Evolutionary conservation across 2,329 filamentous ascomycete species (phyloP).

Genomic region (Apiospora saccharicola): DNA sequence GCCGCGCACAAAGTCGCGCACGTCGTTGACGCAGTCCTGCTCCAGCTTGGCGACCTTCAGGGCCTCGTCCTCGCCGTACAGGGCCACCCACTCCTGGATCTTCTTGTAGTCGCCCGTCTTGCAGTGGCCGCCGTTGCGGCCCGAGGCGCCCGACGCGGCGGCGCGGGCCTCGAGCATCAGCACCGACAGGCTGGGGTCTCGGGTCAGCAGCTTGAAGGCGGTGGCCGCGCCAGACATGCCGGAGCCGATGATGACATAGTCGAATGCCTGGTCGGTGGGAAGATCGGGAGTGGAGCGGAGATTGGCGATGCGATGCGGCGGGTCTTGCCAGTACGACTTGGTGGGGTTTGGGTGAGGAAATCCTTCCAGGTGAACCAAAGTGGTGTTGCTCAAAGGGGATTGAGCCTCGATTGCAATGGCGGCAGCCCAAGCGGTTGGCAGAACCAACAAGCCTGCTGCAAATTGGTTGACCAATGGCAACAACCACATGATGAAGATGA

Average conservation of each 20-base stretch:
- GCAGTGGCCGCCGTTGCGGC: slow-evolving; percentile 17
- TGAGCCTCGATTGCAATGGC: not conserved
- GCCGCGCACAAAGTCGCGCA: not conserved
- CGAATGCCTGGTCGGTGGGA: not conserved
- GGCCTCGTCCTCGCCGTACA: slow-evolving; percentile 18
- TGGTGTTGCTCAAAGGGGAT: not conserved
- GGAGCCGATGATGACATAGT: slow-evolving; percentile 22
- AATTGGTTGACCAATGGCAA: not conserved
- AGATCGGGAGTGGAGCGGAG: slow-evolving; percentile 10
- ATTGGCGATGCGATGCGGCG: slow-evolving; percentile 16
- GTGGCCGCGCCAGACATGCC: slow-evolving; percentile 6
- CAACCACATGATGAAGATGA: not conserved
- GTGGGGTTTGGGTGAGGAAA: slow-evolving; percentile 11
- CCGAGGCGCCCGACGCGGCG: not conserved
- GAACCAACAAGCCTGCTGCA: not conserved
- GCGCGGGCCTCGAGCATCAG: slow-evolving; percentile 13
- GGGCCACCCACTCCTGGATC: not conserved
- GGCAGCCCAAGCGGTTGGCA: not conserved
- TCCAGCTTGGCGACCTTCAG: slow-evolving; percentile 1
- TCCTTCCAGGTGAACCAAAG: not conserved
- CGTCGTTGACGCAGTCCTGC: slow-evolving; percentile 15
- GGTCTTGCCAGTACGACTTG: slow-evolving; percentile 20
- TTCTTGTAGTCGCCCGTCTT: slow-evolving; percentile 10
- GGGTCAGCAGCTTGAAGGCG: slow-evolving; percentile 13
- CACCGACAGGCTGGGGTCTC: not conserved